Evolutionary conservation across 2,329 filamentous ascomycete genomes (phyloP).

Genomic region (Colletotrichum endophyticum): DNA sequence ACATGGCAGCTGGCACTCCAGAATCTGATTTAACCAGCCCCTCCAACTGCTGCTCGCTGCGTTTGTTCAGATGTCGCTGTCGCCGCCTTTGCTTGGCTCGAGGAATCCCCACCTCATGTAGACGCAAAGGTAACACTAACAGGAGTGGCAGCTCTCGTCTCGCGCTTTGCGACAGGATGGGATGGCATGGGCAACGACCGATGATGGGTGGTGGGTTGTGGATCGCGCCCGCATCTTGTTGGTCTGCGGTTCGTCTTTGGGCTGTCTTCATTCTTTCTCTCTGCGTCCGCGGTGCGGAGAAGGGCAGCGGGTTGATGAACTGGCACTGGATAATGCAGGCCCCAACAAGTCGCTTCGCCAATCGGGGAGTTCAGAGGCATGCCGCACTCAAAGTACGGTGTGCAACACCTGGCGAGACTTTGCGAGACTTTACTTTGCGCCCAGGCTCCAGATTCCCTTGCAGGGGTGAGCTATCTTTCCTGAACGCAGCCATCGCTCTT

Average conservation of each 20-base stretch:
- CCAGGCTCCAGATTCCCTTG: slow-evolving; percentile 13
- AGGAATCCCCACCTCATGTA: not conserved
- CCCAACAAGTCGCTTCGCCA: slow-evolving; percentile 16
- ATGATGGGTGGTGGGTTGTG: not conserved
- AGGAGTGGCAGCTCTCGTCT: not conserved
- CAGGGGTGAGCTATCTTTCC: slow-evolving; percentile 13
- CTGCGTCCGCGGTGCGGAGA: not conserved
- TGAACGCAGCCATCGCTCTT: slow-evolving; percentile 15
- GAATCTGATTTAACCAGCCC: not conserved
- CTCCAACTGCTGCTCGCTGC: not conserved
- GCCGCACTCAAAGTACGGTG: slow-evolving; percentile 19
- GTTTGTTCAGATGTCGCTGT: not conserved
- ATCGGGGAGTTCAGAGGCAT: slow-evolving; percentile 17
- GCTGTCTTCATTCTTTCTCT: not conserved
- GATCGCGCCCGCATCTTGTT: slow-evolving; percentile 3
- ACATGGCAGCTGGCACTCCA: not conserved
- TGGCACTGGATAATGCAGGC: slow-evolving; percentile 18
- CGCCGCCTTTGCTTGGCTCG: not conserved
- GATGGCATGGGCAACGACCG: not conserved
- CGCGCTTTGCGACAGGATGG: slow-evolving; percentile 6
- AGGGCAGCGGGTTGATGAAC: not conserved
- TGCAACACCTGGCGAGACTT: slow-evolving; percentile 19
- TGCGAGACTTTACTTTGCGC: slow-evolving; percentile 16
- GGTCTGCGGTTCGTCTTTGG: not conserved
- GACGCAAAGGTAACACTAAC: not conserved